phyloP scores from a whole-genome alignment of 2,329 filamentous ascomycete species.

The Zasmidium angulare region DNA sequence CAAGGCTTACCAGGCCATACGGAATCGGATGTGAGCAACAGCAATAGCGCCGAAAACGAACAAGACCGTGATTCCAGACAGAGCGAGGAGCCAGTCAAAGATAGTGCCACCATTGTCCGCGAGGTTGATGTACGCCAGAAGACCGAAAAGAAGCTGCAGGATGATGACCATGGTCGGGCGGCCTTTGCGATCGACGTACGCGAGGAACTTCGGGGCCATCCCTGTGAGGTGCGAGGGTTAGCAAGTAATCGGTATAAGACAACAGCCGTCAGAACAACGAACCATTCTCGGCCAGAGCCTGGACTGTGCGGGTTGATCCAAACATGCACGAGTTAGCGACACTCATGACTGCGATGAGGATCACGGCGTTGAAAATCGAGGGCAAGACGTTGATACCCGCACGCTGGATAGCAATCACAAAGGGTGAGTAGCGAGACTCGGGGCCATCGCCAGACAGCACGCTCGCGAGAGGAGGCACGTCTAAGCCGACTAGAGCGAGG shows the following conservation, averaged over 20 bases:
- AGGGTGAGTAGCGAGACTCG: conserved; percentile 50
- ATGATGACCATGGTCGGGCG: conserved; percentile 73
- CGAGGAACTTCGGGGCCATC: conserved; percentile 74
- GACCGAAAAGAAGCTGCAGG: conserved; percentile 64
- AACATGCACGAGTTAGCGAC: conserved; percentile 60
- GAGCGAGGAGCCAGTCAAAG: conserved; percentile 74
- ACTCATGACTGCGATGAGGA: conserved; percentile 62
- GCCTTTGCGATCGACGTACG: conserved; percentile 80
- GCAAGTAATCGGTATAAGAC: background rate
- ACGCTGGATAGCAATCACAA: conserved; percentile 69
- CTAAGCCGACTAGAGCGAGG: conserved; percentile 30
- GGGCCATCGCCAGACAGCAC: conserved; percentile 49
- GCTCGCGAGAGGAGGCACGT: conserved; percentile 30
- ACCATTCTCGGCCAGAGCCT: conserved; percentile 47
- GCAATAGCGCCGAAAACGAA: conserved; percentile 85
- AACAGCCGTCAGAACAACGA: background rate
- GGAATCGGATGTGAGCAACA: conserved; percentile 86
- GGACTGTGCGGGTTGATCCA: conserved; percentile 58
- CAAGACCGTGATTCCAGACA: conserved; percentile 69
- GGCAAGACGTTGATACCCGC: conserved; percentile 68
- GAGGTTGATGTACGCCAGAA: conserved; percentile 68
- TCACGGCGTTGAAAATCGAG: conserved; percentile 73
- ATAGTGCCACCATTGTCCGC: conserved; percentile 63
- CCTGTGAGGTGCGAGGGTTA: conserved; percentile 37
- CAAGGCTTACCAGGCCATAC: conserved; percentile 54